Evolutionary conservation across 179 eudicot species (phyloP), one percentile per base, ranked within the genome.

Genomic region (Sideroxylon spinosum): DNA sequence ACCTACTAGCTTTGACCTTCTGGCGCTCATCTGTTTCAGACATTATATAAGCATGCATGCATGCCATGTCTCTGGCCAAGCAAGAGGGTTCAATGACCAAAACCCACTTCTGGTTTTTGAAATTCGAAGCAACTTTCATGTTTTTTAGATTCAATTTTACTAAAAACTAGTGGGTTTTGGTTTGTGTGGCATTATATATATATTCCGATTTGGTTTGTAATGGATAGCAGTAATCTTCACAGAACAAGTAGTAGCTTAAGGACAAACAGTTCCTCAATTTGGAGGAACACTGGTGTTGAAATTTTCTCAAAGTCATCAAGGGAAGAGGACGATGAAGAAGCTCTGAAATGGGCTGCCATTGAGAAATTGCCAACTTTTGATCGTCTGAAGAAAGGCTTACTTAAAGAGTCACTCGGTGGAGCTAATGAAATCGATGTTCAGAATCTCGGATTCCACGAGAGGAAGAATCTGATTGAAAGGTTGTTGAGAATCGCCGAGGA

Each of bases 351-450:
- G 90, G 90, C 88, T 72, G 79, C 90, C 17, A 82, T 87, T 13
- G 90, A 87, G 78, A 87, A 83, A 71, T 84, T 87, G 14, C 90
- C 90, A 0, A 87, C 90, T 12, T 85, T 79, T 29, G 83, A 87
- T 23, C 82, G 90, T 5, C 25, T 87, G 48, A 78, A 86, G 56
- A 87, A 83, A 78, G 90, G 88, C 3, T 74, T 87, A 17, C 37
- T 86, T 50, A 64, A 49, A 48, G 84, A 81, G 44, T 77, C 90
- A 25, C 72, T 23, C 6, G 90, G 87, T 1, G 74, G 53, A 0
- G 68, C 79, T 0, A 56, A 73, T 62, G 88, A 85, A 74, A 72
- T 87, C 22, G 88, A 84, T 57, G 70, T 87, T 6, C 65, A 68
- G 6, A 75, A 86, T 52, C 83, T 88, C 64, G 87, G 86, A n/a